phyloP scores from a whole-genome alignment of 148 eudicot genomes.

The Persicaria maculosa region DNA sequence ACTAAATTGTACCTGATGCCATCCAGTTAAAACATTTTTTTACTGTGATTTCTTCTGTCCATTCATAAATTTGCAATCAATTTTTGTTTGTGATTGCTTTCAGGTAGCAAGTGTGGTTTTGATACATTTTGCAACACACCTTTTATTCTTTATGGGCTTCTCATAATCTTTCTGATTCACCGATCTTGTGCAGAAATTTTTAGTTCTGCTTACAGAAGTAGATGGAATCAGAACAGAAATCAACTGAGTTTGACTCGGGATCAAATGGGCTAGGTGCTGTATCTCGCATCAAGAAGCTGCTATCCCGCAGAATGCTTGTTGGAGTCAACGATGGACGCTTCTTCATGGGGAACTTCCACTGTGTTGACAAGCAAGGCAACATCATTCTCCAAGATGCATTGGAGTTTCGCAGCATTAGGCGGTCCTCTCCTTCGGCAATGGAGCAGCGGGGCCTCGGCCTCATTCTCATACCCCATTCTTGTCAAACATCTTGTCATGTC shows the following conservation, averaged over 20 bases:
- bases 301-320: constrained; percentile 61
- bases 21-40: no score
- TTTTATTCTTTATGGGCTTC: no score
- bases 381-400: constrained; percentile 86
- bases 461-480: constrained; percentile 70
- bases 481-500: constrained; percentile 71
- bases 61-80: no score
- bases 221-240: constrained; percentile 31
- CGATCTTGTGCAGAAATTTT: background rate
- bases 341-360: constrained; percentile 75
- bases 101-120: no score
- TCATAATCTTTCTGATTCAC: background rate
- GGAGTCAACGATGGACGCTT: constrained; percentile 78
- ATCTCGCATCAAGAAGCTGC: constrained; percentile 41
- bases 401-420: constrained; percentile 69
- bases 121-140: no score
- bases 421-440: constrained; percentile 66
- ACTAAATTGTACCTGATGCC: no score
- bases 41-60: no score
- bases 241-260: constrained; percentile 15
- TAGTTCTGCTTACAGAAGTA: background rate
- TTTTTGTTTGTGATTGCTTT: no score
- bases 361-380: constrained; percentile 90
- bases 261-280: constrained; percentile 27
- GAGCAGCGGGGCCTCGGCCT: constrained; percentile 85